Evolutionary conservation across 2,329 filamentous ascomycete genomes (phyloP), one percentile per base, ranked within the genome.

Genomic region (Ophiostoma himal-ulmi): DNA sequence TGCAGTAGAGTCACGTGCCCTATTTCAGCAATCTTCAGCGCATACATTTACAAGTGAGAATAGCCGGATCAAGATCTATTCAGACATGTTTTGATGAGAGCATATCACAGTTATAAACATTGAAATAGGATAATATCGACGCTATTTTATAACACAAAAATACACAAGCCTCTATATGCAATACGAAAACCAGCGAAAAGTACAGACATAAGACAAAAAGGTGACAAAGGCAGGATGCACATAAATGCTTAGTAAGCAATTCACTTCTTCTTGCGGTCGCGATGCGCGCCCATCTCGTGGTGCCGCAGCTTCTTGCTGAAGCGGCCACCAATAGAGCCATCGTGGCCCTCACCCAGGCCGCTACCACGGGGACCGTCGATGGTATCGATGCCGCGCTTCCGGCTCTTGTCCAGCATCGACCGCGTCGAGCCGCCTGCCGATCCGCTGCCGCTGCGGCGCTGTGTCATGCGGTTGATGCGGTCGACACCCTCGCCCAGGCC

Each of bases 401-500:
- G 86, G 78, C 93, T 96, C 84, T 90, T 94, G 77, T 96, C 94
- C 74, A 94, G 79, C 74, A 92, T 77, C 0, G 86, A 85, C 74
- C 83, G 84, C 14, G 86, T 86, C 41, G 39, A 83, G 67, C 83
- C 78, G 74, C 83, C 82, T 48, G 83, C 78, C 74, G 83, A 83
- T 67, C 83, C 78, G 74, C 83, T 83, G 54, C 83, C 82, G 72
- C 83, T 83, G 78, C 88, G 92, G 77, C 87, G 86, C 79, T 88
- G 88, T 7, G 94, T 97, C 76, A 97, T 82, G 73, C 89, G 85
- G 75, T 93, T 90, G 79, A 97, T 97, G 64, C 94, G 86, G 80
- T 97, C 92, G 68, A 94, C 87, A 8, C 93, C 93, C 78, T 94
- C 90, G 70, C 92, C 92, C 64, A 99, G 82, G 36, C 91, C 89